These are phyloP conservation scores for Coniochaeta sp. DNA, from an alignment of 2,329 filamentous ascomycete genomes.

Conservation along the genomic window DNA sequence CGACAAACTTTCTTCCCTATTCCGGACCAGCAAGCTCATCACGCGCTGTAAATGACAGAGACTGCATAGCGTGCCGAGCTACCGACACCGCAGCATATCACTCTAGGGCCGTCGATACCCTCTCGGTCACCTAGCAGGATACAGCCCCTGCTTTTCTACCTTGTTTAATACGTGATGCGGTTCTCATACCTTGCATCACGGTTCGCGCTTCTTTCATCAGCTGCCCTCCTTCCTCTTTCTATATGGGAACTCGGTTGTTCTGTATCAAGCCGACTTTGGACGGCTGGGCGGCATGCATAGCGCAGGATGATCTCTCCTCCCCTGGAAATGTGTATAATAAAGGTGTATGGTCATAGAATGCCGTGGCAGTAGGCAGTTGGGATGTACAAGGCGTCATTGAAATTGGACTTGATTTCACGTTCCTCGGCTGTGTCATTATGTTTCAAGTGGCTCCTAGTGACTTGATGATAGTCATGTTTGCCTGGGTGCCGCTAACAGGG, in stretches of 20 bases:
- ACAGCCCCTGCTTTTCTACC: neutral
- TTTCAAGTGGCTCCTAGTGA: neutral
- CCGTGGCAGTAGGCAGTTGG: constrained; percentile 12
- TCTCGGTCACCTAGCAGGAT: neutral
- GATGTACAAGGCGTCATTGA: constrained; percentile 7
- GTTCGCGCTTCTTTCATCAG: neutral
- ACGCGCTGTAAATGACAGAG: neutral
- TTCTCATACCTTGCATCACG: neutral
- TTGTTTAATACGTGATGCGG: neutral
- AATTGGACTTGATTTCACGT: neutral
- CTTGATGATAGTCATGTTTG: neutral
- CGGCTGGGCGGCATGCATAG: constrained; percentile 22
- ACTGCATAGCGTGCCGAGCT: neutral
- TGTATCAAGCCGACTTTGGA: constrained; percentile 1
- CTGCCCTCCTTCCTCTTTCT: neutral
- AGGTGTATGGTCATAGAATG: constrained; percentile 19
- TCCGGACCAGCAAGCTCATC: constrained; percentile 17
- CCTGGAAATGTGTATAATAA: constrained; percentile 44
- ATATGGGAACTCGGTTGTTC: constrained; percentile 3
- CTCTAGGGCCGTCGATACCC: neutral
- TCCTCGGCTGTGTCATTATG: neutral
- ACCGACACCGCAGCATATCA: neutral
- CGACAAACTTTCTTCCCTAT: constrained; percentile 34
- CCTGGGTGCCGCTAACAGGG: neutral
- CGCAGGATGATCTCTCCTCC: constrained; percentile 47